Evolutionary conservation across 2,329 filamentous ascomycete species (phyloP).

Genomic region (Diaporthe humulicola): DNA sequence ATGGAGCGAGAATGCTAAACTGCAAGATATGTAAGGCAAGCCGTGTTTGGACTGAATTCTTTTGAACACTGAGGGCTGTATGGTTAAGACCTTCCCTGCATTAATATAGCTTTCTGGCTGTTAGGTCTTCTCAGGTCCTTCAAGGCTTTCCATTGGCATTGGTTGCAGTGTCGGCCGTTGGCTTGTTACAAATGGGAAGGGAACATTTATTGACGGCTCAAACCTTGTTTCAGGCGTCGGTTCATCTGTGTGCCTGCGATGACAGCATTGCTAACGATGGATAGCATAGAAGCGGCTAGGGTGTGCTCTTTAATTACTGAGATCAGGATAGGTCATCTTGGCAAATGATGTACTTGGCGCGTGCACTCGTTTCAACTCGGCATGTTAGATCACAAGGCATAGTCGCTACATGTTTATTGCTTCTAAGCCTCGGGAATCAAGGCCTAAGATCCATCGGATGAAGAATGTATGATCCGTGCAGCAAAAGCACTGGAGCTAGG

Average conservation of each 20-base stretch:
- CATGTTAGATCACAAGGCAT: not conserved
- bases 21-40: not conserved
- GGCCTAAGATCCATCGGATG: not conserved
- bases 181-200: not conserved
- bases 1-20: not conserved
- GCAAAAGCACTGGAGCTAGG: not conserved
- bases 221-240: not conserved
- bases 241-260: not conserved
- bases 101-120: not conserved
- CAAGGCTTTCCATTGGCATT: not conserved
- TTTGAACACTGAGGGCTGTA: no score
- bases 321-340: conserved; percentile 1
- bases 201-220: not conserved
- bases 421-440: not conserved
- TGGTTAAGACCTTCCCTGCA: not conserved
- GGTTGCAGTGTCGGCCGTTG: not conserved
- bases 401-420: not conserved
- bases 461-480: not conserved
- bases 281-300: conserved; percentile 6
- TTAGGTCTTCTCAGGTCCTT: not conserved
- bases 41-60: not conserved
- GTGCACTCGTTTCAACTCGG: not conserved
- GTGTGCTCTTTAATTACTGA: not conserved
- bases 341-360: not conserved
- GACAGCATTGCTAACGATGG: not conserved